Evolutionary conservation across 2,329 filamentous ascomycete genomes (phyloP).

Genomic region (Orbilia oligospora): DNA sequence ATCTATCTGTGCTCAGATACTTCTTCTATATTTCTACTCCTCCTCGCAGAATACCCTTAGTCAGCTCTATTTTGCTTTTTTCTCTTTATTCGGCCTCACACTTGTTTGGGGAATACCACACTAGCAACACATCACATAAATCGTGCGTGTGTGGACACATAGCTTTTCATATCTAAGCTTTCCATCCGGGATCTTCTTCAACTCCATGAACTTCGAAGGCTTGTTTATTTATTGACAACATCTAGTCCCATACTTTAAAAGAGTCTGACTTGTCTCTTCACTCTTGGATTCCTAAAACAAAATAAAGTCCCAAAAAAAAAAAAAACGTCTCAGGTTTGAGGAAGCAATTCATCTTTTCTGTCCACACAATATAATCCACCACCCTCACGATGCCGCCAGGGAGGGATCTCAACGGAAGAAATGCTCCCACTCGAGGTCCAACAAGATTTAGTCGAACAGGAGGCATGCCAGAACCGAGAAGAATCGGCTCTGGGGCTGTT

Average conservation of each 20-base stretch:
- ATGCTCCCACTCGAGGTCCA: neutral
- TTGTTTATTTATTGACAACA: too few species aligned
- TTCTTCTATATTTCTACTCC: neutral
- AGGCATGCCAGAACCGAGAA: neutral
- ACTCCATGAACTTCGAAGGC: too few species aligned
- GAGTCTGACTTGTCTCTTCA: too few species aligned
- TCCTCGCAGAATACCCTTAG: neutral
- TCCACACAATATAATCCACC: neutral
- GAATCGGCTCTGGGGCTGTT: neutral
- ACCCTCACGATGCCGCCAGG: neutral
- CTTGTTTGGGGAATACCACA: conserved; percentile 18
- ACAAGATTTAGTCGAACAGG: neutral
- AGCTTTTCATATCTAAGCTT: too few species aligned
- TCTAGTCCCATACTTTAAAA: too few species aligned
- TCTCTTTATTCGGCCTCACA: neutral
- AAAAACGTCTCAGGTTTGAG: too few species aligned
- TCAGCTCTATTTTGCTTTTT: neutral
- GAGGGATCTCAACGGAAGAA: neutral
- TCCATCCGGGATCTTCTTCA: too few species aligned
- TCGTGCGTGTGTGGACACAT: too few species aligned
- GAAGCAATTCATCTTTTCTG: too few species aligned
- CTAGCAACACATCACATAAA: neutral
- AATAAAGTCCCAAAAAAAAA: too few species aligned
- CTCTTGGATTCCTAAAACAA: too few species aligned
- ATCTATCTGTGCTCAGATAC: neutral